Base-by-base conservation (phyloP, 495 filamentous ascomycete species). In the Paragyromitra xinjiangensis region DNA sequence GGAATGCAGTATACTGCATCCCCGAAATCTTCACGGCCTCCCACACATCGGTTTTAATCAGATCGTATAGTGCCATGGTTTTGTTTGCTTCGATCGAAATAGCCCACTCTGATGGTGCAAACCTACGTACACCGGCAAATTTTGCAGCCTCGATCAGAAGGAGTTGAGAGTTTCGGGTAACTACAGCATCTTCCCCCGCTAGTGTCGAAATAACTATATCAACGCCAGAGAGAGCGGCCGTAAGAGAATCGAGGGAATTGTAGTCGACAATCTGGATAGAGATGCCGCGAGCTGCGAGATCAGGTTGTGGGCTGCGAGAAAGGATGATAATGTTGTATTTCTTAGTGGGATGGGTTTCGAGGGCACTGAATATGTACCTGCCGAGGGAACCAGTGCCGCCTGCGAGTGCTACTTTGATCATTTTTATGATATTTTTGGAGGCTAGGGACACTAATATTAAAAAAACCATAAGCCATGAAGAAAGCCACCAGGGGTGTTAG, bases 51-150 rank as follows among this genome's bases (percentile, higher is more conserved):
- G 68, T 40, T 69, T 81, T 80, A 3, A 72, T 48, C 3, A 6
- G 3, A 0, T 40, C 22, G 48, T 83, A 72, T 3, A 83, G 39
- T 29, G 73, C 72, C 24, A 85, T 75, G 11, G 65, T 70, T 0
- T 59, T 22, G 16, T 76, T 74, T 1, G 63, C 71, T 0, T 40
- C 22, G 1, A 69, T 40, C 9, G 77, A 66, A 2, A 73, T 37
- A 1, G 80, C 78, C 40, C 81, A 85, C 68, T 85, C 82, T 6
- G 74, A 80, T 12, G 84, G 84, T 4, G 82, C 83, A 66, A 85
- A 85, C 1, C 83, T 80, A 3, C 42, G 48, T 6, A 80, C 78
- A 11, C 84, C 82, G 1, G 82, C 83, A 12, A 42, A 69, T 50
- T 75, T 73, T 11, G 83, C 77, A 9, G 84, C 84, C 7, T 79